Evolutionary conservation across 331 rosid species (phyloP), one percentile per base, ranked within the genome.

Genomic region (Phaseolus coccineus): DNA sequence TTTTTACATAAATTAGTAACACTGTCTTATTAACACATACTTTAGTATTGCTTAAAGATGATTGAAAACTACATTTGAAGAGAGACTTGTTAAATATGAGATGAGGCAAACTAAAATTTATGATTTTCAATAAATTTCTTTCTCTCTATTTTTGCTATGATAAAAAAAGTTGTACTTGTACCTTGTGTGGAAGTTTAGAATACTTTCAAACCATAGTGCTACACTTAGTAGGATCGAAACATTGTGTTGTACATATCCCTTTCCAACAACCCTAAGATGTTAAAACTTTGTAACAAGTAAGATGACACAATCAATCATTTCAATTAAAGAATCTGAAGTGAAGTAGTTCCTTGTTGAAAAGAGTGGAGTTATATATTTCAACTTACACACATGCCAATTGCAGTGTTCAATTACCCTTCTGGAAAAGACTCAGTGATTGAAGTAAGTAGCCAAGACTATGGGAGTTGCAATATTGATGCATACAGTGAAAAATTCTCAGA

Each of bases 391-490:
- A 22, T 53, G 30, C 15, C 46, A 74, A 77, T 63, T 82, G 86
- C 89, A 93, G 97, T 85, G 84, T 93, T 93, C 89, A 83, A 64
- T 69, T 93, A 93, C 74, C 56, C 82, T 79, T 40, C 90, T 39
- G 94, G 88, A 28, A 71, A 91, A 82, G 97, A 93, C 87, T 89
- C 94, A 5, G 93, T 93, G 70, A 80, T 88, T 65, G 82, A 44
- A n/a, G 96, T 93, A 47, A 85, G 24, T 67, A 85, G 84, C 71
- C 85, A 91, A 1, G 88, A 88, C 86, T 90, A 87, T 83, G 78
- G 24, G 56, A 89, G 74, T 46, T 93, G 97, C 90, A 91, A 87
- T 76, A 85, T 86, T 2, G 80, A 83, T 76, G 39, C 81, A 4
- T 78, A 86, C 6, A 28, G 76, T 3, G 53, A 61, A 40, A 88